Base-by-base conservation (phyloP, 345 rosid species). In the Hibiscus trionum region DNA sequence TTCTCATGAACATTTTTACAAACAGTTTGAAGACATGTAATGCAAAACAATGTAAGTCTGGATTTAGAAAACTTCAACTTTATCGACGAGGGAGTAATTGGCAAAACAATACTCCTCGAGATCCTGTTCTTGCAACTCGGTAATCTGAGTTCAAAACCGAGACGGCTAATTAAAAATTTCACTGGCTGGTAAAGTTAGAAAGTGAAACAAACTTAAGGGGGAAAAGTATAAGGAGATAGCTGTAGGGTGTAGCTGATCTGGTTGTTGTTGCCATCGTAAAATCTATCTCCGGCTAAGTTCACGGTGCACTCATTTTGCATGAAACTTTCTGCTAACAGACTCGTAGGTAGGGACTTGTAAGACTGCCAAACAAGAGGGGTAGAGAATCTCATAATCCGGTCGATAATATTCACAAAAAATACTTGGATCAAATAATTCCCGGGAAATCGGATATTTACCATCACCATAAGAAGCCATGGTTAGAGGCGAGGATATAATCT, bases 401-500 rank as follows among this genome's bases (percentile, higher is more conserved):
- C 7, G 52, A 21, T 21, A 4, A 55, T 16, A 9, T 19, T 56
- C 58, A 55, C 26, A 19, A 9, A 29, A 56, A 39, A 11, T 7
- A 42, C 2, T 44, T 16, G 12, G 19, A 63, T 73, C 4, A 19
- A 52, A 46, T n/a, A 46, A 26, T 46, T 44, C 7, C 14, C 3
- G 3, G 19, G 2, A 68, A 7, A 61, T 27, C 44, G 58, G 19
- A 57, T 35, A 72, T 77, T 68, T 87, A 95, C 99, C 97, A 69
- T 95, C 97, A 19, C 98, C 97, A 4, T 86, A 86, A 24, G 93
- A 83, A 29, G 92, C 97, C 93, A 95, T 87, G 69, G 98, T 87
- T 67, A 95, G 83, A 70, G 97, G 96, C 14, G 90, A 89, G 4
- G 96, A 83, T n/a, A 95, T 78, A 26, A 95, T 71, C 82, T 81